phyloP scores from a whole-genome alignment of 2,329 filamentous ascomycete genomes.

The Aureobasidium leucospermi region DNA sequence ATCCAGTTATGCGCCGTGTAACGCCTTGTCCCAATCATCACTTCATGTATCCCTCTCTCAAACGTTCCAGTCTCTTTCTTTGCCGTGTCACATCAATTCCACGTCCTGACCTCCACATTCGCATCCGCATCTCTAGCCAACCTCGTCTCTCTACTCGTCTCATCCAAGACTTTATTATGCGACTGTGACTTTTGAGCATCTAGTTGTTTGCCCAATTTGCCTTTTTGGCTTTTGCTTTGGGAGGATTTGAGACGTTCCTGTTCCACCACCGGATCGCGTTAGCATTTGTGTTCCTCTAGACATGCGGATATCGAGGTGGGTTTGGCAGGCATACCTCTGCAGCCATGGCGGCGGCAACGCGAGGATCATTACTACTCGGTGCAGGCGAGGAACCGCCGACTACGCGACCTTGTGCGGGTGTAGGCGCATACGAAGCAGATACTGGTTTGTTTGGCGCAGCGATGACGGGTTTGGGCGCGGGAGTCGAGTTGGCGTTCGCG shows the following conservation, averaged over 20 bases:
- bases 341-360: constrained; percentile 67
- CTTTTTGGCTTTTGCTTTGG: constrained; percentile 43
- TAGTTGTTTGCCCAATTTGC: constrained; percentile 64
- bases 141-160: constrained; percentile 60
- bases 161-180: constrained; percentile 57
- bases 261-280: not conserved
- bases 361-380: constrained; percentile 48
- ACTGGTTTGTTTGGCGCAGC: constrained; percentile 16
- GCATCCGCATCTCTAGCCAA: constrained; percentile 61
- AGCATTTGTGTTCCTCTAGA: too few species aligned
- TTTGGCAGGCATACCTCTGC: constrained; percentile 61
- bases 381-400: constrained; percentile 16
- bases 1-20: not conserved
- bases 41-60: not conserved
- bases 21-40: not conserved
- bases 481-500: constrained; percentile 39
- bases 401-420: constrained; percentile 44
- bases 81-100: not conserved
- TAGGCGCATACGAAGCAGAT: not conserved
- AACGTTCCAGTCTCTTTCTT: not conserved
- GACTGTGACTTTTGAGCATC: constrained; percentile 69
- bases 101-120: constrained; percentile 48
- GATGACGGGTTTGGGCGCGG: constrained; percentile 39
- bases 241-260: constrained; percentile 58
- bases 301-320: too few species aligned